Base-by-base conservation (phyloP, 495 filamentous ascomycete species). In the Letharia lupina region DNA sequence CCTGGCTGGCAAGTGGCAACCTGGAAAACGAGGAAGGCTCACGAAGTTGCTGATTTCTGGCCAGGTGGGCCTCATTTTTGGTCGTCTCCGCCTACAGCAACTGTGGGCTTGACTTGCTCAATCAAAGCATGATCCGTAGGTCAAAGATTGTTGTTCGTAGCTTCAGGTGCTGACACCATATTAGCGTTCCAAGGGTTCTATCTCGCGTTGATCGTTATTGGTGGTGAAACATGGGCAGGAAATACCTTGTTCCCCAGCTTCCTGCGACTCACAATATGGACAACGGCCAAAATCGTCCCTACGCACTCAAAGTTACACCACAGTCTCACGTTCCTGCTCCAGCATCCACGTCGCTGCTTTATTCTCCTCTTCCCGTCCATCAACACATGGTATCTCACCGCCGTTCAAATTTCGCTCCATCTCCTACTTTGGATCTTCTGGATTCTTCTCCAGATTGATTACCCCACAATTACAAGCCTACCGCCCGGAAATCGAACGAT, bases 371-470 rank as follows among this genome's bases (percentile, higher is more conserved):
- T 59, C 40, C 44, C 60, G 8, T 44, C 60, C 15, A 62, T 44
- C 28, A 62, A 62, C 40, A 62, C 60, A 37, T 62, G 60, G 60
- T 62, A 62, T n/a, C 60, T 62, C 28, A 33, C 44, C 23, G 41
- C 3, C 18, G 31, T 62, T 16, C 60, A 62, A 13, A 4, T 20
- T 31, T 31, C 35, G n/a, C 41, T 62, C 18, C 44, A 44, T 31
- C 44, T 62, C 3, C 0, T 20, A 16, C 44, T 62, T 47, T 62
- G 60, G 44, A 31, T 48, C 18, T 62, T 62, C 40, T 44, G 44
- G 44, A 23, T 62, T 11, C 60, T 62, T 39, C 56, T 59, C 20
- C 56, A 59, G 39, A 59, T 59, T 33, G 56, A 59, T 13, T 59
- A 59, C 20, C 56, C 56, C 16, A 39, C 40, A 37, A 42, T 62